Conservation (phyloP, 257 asterid species). For the Euphrasia confusa region DNA sequence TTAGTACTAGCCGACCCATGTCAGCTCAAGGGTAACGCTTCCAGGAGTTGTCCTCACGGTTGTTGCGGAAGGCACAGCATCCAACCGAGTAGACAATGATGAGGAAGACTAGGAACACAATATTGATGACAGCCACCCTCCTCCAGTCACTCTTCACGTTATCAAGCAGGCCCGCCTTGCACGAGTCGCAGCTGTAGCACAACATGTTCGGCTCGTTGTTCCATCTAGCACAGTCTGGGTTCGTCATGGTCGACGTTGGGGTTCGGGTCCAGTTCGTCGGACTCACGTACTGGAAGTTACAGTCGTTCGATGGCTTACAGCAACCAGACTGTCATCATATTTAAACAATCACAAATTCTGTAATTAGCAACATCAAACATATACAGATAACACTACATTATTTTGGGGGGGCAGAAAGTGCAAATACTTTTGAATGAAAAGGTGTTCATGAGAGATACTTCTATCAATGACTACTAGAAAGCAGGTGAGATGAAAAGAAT, state of each 20-base stretch:
- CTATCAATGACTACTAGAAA: too few relatives aligned
- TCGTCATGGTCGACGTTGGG: slow-evolving; percentile 11
- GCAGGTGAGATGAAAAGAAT: too few relatives aligned
- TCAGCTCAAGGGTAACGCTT: slow-evolving; percentile 72
- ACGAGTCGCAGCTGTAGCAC: slow-evolving; percentile 73
- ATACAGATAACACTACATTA: neutral
- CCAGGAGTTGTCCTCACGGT: slow-evolving; percentile 66
- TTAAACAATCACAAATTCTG: neutral
- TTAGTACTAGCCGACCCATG: too few relatives aligned
- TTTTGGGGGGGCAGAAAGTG: neutral
- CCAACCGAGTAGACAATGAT: slow-evolving; percentile 79
- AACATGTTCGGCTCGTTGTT: slow-evolving; percentile 41
- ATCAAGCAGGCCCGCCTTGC: slow-evolving; percentile 91
- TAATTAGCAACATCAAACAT: neutral
- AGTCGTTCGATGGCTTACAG: slow-evolving; percentile 80
- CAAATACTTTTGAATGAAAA: too few relatives aligned
- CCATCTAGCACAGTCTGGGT: slow-evolving; percentile 66
- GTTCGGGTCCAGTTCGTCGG: slow-evolving; percentile 76
- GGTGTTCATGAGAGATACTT: neutral
- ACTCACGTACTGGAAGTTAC: slow-evolving; percentile 57
- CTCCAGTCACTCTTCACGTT: slow-evolving; percentile 81
- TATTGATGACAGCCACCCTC: slow-evolving; percentile 67
- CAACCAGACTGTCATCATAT: slow-evolving; percentile 70
- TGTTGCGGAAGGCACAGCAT: slow-evolving; percentile 78
- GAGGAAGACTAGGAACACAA: slow-evolving; percentile 63